Evolutionary conservation across 129 eudicot genomes (phyloP).

Genomic region (Lactuca saligna): DNA sequence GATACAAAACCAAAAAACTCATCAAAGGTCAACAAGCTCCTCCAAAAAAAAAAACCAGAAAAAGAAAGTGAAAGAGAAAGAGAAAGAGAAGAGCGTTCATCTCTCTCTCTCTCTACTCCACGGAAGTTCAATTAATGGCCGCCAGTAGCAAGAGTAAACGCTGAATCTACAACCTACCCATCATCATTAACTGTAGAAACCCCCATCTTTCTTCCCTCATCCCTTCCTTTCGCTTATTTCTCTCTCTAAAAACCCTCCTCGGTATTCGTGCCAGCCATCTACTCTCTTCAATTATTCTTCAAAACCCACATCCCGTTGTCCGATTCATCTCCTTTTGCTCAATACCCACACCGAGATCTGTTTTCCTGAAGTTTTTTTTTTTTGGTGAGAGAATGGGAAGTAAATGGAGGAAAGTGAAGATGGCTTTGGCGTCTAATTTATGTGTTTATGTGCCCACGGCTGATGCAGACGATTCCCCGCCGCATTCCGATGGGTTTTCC

Average conservation of each 20-base stretch:
- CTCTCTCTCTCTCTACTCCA: conserved; percentile 24
- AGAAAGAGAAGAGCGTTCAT: conserved; percentile 1
- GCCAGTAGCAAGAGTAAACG: conserved; percentile 15
- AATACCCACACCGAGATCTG: conserved; percentile 33
- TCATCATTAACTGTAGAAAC: conserved; percentile 11
- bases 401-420: conserved; percentile 79
- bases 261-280: conserved; percentile 32
- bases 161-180: conserved; percentile 31
- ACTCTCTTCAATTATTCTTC: conserved; percentile 38
- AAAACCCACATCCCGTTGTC: conserved; percentile 18
- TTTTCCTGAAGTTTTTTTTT: background rate
- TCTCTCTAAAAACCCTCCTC: conserved; percentile 32
- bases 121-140: conserved; percentile 24
- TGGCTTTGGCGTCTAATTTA: conserved; percentile 70
- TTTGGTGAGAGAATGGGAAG: conserved; percentile 45
- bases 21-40: conserved; percentile 37
- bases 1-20: conserved; percentile 22
- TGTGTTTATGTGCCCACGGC: conserved; percentile 58
- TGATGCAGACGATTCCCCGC: conserved; percentile 32
- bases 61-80: background rate
- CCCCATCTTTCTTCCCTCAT: conserved; percentile 3
- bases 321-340: background rate
- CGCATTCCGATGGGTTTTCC: conserved; percentile 50
- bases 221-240: background rate
- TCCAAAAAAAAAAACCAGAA: conserved; percentile 24